phyloP scores from a whole-genome alignment of 768 basidiomycete species.

The Boletus rubescentipes region DNA sequence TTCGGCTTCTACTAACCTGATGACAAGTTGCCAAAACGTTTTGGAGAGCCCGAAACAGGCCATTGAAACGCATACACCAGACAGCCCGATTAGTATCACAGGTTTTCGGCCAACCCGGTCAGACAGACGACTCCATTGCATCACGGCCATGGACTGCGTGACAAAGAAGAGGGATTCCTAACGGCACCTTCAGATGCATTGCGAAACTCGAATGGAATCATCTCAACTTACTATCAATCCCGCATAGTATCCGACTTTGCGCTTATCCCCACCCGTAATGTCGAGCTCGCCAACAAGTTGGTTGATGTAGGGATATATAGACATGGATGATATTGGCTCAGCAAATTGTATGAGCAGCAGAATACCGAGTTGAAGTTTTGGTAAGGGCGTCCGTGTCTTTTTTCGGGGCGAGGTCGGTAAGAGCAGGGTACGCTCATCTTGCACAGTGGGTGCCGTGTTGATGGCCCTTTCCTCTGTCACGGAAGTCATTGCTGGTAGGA shows the following conservation, averaged over 20 bases:
- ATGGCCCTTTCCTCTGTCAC: background rate
- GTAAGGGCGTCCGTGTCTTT: constrained; percentile 32
- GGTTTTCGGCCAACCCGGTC: constrained; percentile 73
- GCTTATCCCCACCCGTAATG: constrained; percentile 25
- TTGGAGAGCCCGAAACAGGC: constrained; percentile 67
- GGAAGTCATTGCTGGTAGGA: background rate
- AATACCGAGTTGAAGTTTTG: constrained; percentile 39
- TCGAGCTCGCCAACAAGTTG: constrained; percentile 36
- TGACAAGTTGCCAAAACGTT: constrained; percentile 60
- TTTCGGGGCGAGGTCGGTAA: background rate
- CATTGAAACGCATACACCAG: constrained; percentile 66
- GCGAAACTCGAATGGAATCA: background rate
- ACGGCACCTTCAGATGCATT: background rate
- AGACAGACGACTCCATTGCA: constrained; percentile 72
- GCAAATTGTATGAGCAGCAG: constrained; percentile 35
- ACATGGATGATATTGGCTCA: constrained; percentile 38
- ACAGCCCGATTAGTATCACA: constrained; percentile 62
- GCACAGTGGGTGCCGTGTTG: background rate
- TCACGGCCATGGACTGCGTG: constrained; percentile 66
- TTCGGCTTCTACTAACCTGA: constrained; percentile 30
- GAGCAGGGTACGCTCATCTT: constrained; percentile 16
- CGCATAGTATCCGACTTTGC: constrained; percentile 59
- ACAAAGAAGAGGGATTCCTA: constrained; percentile 78
- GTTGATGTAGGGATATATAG: constrained; percentile 50
- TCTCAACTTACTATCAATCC: constrained; percentile 54